These are phyloP conservation scores for Chrysanthemum lavandulifolium DNA, from an alignment of 129 eudicot genomes.

Conservation along the genomic window DNA sequence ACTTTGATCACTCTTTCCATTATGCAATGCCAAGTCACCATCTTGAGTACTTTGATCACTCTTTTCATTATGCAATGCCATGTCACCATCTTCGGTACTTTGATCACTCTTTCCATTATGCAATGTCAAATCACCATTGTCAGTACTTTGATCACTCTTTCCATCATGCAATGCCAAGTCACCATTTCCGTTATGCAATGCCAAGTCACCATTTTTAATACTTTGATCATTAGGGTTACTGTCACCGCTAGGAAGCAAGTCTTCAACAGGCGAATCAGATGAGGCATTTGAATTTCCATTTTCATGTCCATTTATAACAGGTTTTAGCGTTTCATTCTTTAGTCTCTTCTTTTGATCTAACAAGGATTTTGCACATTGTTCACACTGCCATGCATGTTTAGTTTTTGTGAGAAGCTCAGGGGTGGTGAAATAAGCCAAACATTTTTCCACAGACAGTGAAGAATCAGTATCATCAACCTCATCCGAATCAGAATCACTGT, in stretches of 20 bases:
- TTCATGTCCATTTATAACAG: conserved; percentile 21
- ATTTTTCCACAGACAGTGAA: conserved; percentile 81
- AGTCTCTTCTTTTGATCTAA: conserved; percentile 35
- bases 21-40: not conserved
- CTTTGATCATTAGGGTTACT: conserved; percentile 25
- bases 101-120: conserved; percentile 20
- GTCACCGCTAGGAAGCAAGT: conserved; percentile 7
- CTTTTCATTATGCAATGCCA: conserved; percentile 28
- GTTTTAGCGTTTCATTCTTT: conserved; percentile 31
- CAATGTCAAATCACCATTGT: no score
- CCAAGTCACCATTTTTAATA: conserved; percentile 25
- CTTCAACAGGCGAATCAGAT: conserved; percentile 19
- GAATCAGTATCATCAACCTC: conserved; percentile 78
- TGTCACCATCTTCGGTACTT: conserved; percentile 27
- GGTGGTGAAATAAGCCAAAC: conserved; percentile 74
- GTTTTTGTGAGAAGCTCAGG: conserved; percentile 73
- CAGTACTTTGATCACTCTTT: not conserved
- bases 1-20: conserved; percentile 24
- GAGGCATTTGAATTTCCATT: conserved; percentile 30
- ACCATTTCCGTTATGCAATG: conserved; percentile 3
- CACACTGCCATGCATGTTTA: conserved; percentile 96
- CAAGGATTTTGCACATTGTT: conserved; percentile 67
- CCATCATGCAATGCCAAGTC: not conserved
- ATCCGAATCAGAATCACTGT: conserved; percentile 63
- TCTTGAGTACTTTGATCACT: not conserved